Percentiles rank a stretch among this genome's conserved stretches.
Evolutionary conservation across 2,329 filamentous ascomycete species (phyloP).

Genomic region (Aspergillus flavus): DNA sequence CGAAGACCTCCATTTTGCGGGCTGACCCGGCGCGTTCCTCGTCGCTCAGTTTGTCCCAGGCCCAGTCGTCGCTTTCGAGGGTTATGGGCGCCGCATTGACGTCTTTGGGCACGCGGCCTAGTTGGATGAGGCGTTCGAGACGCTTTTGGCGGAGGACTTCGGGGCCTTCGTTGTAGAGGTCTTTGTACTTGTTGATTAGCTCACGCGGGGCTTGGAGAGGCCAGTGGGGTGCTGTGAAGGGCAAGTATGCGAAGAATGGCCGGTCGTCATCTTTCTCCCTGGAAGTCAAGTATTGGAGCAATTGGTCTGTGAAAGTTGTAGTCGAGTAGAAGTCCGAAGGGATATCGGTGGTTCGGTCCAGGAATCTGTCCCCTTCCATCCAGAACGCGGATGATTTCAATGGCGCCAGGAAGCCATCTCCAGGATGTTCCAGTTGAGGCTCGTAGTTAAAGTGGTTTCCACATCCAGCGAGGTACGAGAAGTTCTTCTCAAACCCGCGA

Average conservation of each 20-base stretch:
- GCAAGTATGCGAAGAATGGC: slow-evolving; percentile 63
- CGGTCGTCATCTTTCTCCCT: slow-evolving; percentile 44
- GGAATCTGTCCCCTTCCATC: slow-evolving; percentile 39
- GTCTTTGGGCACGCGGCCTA: background rate
- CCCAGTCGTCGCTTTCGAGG: slow-evolving; percentile 36
- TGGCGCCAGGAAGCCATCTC: slow-evolving; percentile 22
- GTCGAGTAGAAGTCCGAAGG: slow-evolving; percentile 51
- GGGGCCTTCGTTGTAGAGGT: background rate
- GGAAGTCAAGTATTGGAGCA: slow-evolving; percentile 56
- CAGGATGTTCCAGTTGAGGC: slow-evolving; percentile 43
- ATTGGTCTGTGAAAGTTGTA: slow-evolving; percentile 53
- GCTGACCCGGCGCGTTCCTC: slow-evolving; percentile 49
- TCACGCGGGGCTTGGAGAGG: slow-evolving; percentile 62
- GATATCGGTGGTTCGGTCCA: slow-evolving; percentile 34
- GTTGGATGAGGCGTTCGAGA: background rate
- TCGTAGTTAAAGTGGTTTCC: slow-evolving; percentile 61
- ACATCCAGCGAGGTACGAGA: slow-evolving; percentile 63
- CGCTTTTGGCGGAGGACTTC: background rate
- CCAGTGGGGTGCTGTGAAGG: slow-evolving; percentile 67
- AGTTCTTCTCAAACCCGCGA: slow-evolving; percentile 61
- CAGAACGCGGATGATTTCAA: slow-evolving; percentile 39
- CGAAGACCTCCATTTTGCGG: slow-evolving; percentile 61
- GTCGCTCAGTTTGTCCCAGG: slow-evolving; percentile 62
- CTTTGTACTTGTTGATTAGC: slow-evolving; percentile 57
- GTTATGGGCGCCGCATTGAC: background rate